A percentile compares a stretch with the other conserved stretches of the same genome.
Conservation (phyloP, 352 stramenopile genomes). For the Ochromonadaceae sp. region DNA sequence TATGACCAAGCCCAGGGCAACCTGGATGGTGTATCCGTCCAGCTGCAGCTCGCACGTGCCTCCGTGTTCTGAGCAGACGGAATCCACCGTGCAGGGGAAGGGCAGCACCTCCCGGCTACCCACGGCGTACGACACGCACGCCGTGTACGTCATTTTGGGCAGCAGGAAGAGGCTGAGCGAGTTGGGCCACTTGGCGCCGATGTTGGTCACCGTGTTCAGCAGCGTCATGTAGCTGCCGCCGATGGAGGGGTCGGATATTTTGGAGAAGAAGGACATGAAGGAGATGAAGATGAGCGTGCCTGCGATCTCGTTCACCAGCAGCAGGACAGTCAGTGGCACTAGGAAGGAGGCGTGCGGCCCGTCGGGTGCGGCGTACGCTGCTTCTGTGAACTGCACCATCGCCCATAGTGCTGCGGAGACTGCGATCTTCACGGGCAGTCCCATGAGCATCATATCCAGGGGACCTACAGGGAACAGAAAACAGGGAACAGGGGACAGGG, state of each 20-base stretch:
- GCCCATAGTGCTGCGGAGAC: background rate
- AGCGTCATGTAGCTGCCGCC: constrained; percentile 99
- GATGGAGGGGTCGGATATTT: constrained; percentile 89
- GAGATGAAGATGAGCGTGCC: constrained; percentile 76
- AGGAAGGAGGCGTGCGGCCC: constrained; percentile 15
- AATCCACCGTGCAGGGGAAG: background rate
- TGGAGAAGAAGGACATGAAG: constrained; percentile 96
- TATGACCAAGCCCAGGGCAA: constrained; percentile 23
- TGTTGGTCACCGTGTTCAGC: constrained; percentile 95
- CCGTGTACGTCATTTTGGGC: constrained; percentile 23
- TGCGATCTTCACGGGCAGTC: constrained; percentile 4
- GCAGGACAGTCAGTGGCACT: constrained; percentile 19
- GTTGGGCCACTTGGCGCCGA: constrained; percentile 75
- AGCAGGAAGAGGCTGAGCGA: constrained; percentile 23
- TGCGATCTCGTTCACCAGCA: constrained; percentile 51
- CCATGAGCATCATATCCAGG: too few species aligned
- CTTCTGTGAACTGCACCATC: background rate
- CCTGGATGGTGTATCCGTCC: constrained; percentile 31
- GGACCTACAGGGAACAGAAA: too few species aligned
- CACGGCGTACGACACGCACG: constrained; percentile 18
- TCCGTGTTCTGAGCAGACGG: constrained; percentile 11
- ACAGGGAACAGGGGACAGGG: too few species aligned
- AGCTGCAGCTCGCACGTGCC: constrained; percentile 24
- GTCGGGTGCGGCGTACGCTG: background rate
- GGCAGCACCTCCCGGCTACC: background rate